Base-by-base conservation (phyloP, 441 rosid genomes). In the Populus hybrid region DNA sequence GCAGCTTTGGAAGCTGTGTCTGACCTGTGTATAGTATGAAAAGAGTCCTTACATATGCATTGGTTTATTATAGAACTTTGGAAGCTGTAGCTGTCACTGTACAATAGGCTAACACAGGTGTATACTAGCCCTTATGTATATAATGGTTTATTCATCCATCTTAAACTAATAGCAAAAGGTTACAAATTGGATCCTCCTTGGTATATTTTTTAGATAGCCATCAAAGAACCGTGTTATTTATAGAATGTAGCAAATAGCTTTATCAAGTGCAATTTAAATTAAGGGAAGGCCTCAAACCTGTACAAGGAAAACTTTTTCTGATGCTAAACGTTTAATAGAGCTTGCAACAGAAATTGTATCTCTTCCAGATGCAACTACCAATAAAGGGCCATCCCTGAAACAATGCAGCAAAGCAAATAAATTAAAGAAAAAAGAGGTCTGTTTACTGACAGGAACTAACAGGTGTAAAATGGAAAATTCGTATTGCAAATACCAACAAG, bases 321-420 rank as follows among this genome's bases (percentile, higher is more conserved):
- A 87, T 75, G 99, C 98, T 69, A 89, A 82, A 75, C 89, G 89
- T 85, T 88, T 92, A 85, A 95, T 92, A 40, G 93, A 89, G 88
- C 97, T 94, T 63, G 97, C 88, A 80, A 86, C 78, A 77, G 93
- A 85, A 78, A 89, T 80, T 23, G 98, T 95, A 81, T 94, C 98
- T 84, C 93, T 85, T 42, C 99, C 98, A 72, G 97, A 91, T 69
- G 99, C 99, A 85, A 94, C 86, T 72, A 95, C 93, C 87, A 95
- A 82, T 75, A 95, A 79, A 36, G 98, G 97, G 76, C 98, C 99
- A 76, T 92, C 95, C 91, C 99, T 92, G 78, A 69, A 67, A 72
- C 4, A 24, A 46, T 30, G 67, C 14, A 28, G 61, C 78, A 19
- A 77, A 63, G 32, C 14, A 61, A 67, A 50, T 63, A 1, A 69